Evolutionary conservation across 2,329 filamentous ascomycete species (phyloP).

Genomic region (Zymoseptoria ardabiliae): DNA sequence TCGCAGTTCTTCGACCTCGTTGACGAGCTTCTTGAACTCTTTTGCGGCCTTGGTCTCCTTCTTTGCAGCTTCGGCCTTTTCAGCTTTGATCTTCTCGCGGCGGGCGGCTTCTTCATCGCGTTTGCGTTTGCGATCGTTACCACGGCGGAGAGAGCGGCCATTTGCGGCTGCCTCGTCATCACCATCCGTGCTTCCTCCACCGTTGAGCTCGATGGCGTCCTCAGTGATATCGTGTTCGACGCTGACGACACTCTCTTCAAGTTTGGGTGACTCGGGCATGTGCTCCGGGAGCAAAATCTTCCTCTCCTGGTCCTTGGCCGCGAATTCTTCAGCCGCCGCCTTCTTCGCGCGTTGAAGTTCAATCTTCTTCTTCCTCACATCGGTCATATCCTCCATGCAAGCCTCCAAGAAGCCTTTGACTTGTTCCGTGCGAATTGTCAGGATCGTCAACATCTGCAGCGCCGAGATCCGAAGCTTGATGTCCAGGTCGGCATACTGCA

Average conservation of each 20-base stretch:
- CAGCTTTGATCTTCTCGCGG: slow-evolving; percentile 58
- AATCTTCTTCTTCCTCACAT: slow-evolving; percentile 90
- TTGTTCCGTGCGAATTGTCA: slow-evolving; percentile 78
- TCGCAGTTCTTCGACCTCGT: slow-evolving; percentile 84
- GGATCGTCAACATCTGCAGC: slow-evolving; percentile 76
- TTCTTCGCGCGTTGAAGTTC: slow-evolving; percentile 77
- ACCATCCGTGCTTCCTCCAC: slow-evolving; percentile 51
- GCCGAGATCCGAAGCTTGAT: slow-evolving; percentile 74
- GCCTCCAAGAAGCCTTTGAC: slow-evolving; percentile 85
- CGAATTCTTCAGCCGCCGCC: slow-evolving; percentile 49
- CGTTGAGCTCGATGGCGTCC: slow-evolving; percentile 49
- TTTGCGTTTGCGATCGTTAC: slow-evolving; percentile 54
- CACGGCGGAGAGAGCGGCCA: slow-evolving; percentile 49
- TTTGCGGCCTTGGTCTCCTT: slow-evolving; percentile 68
- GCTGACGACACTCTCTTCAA: slow-evolving; percentile 16
- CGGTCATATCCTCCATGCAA: slow-evolving; percentile 89
- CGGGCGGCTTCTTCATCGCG: slow-evolving; percentile 55
- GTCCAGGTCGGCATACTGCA: slow-evolving; percentile 68
- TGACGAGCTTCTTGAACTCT: slow-evolving; percentile 78
- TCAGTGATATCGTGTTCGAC: slow-evolving; percentile 34
- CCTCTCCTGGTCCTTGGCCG: slow-evolving; percentile 25
- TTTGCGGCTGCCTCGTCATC: slow-evolving; percentile 60
- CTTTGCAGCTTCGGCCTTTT: slow-evolving; percentile 51
- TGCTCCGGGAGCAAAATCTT: slow-evolving; percentile 69
- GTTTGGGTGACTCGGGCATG: slow-evolving; percentile 55